A percentile compares a stretch with the other conserved stretches of the same genome.
Evolutionary conservation across 495 filamentous ascomycete species (phyloP).

Genomic region (Annulohypoxylon stygium): DNA sequence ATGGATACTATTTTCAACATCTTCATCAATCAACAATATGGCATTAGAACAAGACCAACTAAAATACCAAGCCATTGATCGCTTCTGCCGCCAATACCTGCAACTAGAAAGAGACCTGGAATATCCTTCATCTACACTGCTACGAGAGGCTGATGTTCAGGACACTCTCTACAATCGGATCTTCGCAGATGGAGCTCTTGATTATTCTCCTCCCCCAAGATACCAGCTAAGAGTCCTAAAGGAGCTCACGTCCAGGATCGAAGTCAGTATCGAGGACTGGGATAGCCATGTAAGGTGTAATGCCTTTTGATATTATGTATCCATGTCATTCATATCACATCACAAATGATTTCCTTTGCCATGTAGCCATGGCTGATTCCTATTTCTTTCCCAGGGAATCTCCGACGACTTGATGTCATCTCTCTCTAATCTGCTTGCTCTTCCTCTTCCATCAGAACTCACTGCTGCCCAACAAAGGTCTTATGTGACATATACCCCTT

Average conservation of each 20-base stretch:
- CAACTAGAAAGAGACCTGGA: constrained; percentile 55
- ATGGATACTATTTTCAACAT: not conserved
- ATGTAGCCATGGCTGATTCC: constrained; percentile 44
- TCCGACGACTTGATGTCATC: constrained; percentile 76
- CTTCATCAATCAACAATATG: not conserved
- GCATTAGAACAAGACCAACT: not conserved
- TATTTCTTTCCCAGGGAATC: constrained; percentile 70
- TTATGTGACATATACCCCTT: constrained; percentile 78
- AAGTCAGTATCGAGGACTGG: constrained; percentile 77
- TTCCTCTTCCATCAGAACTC: constrained; percentile 70
- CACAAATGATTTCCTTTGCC: constrained; percentile 13
- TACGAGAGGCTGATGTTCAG: constrained; percentile 66
- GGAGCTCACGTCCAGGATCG: constrained; percentile 72
- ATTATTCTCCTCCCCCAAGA: constrained; percentile 68
- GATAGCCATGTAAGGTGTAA: constrained; percentile 81
- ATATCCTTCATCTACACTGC: constrained; percentile 49
- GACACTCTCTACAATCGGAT: constrained; percentile 70
- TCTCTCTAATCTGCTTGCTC: constrained; percentile 70
- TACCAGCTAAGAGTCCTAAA: constrained; percentile 83
- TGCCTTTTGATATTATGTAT: not conserved
- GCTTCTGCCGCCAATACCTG: constrained; percentile 60
- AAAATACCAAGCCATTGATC: constrained; percentile 29
- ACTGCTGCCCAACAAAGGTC: constrained; percentile 78
- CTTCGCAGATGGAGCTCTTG: constrained; percentile 68
- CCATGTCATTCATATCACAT: constrained; percentile 2